A percentile compares a stretch with the other conserved stretches of the same genome.
Evolutionary conservation across 202 grass and related monocot genomes (phyloP).

Genomic region (Zoysia matrella): DNA sequence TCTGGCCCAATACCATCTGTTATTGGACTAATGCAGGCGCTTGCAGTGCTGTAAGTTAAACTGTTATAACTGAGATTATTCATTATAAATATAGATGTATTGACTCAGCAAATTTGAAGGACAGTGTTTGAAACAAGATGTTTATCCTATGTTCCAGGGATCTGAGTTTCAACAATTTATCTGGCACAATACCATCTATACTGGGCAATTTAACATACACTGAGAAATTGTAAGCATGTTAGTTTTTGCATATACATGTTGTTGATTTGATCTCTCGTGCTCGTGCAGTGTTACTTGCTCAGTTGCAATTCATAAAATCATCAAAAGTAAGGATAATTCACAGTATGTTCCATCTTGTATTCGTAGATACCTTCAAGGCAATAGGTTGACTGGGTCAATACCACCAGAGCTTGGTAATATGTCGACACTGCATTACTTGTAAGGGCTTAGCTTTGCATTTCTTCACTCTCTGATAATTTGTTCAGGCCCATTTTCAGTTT

Average conservation of each 20-base stretch:
- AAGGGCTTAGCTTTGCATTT: conserved; percentile 38
- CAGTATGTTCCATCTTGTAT: conserved; percentile 38
- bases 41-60: conserved; percentile 83
- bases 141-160: conserved; percentile 59
- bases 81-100: conserved; percentile 24
- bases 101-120: conserved; percentile 6
- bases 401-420: conserved; percentile 92
- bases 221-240: conserved; percentile 86
- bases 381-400: conserved; percentile 70
- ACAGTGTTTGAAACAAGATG: background rate
- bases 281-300: background rate
- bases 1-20: conserved; percentile 82
- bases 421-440: conserved; percentile 92
- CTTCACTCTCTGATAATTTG: conserved; percentile 9
- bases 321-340: conserved; percentile 25
- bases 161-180: conserved; percentile 82
- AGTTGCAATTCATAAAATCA: conserved; percentile 14
- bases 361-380: conserved; percentile 72
- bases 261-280: conserved; percentile 20
- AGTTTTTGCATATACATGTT: conserved; percentile 9
- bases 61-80: conserved; percentile 29
- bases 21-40: conserved; percentile 93
- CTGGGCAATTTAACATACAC: conserved; percentile 93
- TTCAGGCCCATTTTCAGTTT: conserved; percentile 22
- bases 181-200: conserved; percentile 81